Base-by-base conservation (phyloP, 192 early-diverging fungal species). In the Obelidium mucronatum region DNA sequence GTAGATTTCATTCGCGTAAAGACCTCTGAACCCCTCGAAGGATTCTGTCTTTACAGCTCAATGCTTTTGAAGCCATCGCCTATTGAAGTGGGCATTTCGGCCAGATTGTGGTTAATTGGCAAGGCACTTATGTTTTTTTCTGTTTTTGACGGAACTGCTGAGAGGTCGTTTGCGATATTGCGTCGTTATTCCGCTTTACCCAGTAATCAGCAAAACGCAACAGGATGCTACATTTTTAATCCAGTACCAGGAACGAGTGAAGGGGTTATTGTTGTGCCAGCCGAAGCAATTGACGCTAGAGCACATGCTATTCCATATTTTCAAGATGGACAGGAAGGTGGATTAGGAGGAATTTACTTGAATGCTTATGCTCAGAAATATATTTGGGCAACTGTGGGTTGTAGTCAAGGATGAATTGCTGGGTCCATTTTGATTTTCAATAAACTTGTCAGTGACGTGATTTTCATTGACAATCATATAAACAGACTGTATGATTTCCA, bases 241-340 rank as follows among this genome's bases (percentile, higher is more conserved):
- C 4, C 6, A 30, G n/a, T 24, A 58, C 4, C 8, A 15, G 55
- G 17, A 17, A 5, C 55, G 6, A 19, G 55, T 24, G 11, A 19
- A 28, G 55, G 19, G 4, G 26, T 58, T 5, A 30, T 58, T 58
- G 19, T 58, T 19, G 55, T 24, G 24, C 62, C 62, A 64, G 6
- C 24, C 4, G 19, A 64, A 28, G 26, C 62, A 11, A 64, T 64
- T 34, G 35, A 28, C 3, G 30, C 6, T 4, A 64, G 31, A 24
- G 62, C 31, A 15, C 62, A 64, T 35, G 13, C 36, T 19, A 64
- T 64, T 64, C 62, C 62, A 64, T 36, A 64, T 24, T 64, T 64
- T 31, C 62, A 64, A 64, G 62, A 64, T 35, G 62, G 56, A 4
- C 4, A 13, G 4, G 31, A 59, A n/a, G 31, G 56, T 6, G 31